Evolutionary conservation across 345 rosid species (phyloP).

Genomic region (Erodium maritimum): DNA sequence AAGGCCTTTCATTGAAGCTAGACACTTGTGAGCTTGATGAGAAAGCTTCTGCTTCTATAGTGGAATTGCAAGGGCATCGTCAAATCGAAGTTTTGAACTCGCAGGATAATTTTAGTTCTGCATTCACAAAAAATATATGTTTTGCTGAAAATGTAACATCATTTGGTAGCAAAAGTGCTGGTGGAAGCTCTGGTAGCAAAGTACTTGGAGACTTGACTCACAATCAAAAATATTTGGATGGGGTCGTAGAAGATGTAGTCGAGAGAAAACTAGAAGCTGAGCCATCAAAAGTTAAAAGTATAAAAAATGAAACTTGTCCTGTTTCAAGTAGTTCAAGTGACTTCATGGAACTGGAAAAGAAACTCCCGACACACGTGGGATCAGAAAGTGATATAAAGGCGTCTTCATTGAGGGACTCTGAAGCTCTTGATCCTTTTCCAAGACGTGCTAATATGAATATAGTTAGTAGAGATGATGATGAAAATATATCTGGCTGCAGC

Average conservation of each 20-base stretch:
- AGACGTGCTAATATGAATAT: slow-evolving; percentile 39
- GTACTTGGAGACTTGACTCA: slow-evolving; percentile 18
- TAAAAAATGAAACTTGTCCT: slow-evolving; percentile 15
- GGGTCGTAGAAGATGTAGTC: slow-evolving; percentile 16
- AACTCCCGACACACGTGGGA: slow-evolving; percentile 24
- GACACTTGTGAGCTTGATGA: slow-evolving; percentile 23
- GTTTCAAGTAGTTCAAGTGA: slow-evolving; percentile 20
- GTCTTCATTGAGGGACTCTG: slow-evolving; percentile 14
- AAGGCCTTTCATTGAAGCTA: slow-evolving; percentile 23
- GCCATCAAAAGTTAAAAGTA: background rate
- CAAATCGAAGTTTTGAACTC: slow-evolving; percentile 10
- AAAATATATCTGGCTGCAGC: slow-evolving; percentile 38
- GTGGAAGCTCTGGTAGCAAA: slow-evolving; percentile 12
- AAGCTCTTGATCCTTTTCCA: slow-evolving; percentile 28
- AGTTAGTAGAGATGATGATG: slow-evolving; percentile 64
- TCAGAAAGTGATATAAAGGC: slow-evolving; percentile 28
- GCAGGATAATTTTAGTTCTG: background rate
- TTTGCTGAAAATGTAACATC: slow-evolving; percentile 12
- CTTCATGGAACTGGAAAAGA: slow-evolving; percentile 18
- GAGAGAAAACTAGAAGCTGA: slow-evolving; percentile 21
- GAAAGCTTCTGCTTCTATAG: slow-evolving; percentile 6
- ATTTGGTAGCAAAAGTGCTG: slow-evolving; percentile 14
- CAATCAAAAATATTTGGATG: slow-evolving; percentile 22
- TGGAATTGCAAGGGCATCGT: slow-evolving; percentile 2
- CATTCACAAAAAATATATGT: slow-evolving; percentile 14